phyloP scores from a whole-genome alignment of 148 eudicot species.

The Chenopodium quinoa region DNA sequence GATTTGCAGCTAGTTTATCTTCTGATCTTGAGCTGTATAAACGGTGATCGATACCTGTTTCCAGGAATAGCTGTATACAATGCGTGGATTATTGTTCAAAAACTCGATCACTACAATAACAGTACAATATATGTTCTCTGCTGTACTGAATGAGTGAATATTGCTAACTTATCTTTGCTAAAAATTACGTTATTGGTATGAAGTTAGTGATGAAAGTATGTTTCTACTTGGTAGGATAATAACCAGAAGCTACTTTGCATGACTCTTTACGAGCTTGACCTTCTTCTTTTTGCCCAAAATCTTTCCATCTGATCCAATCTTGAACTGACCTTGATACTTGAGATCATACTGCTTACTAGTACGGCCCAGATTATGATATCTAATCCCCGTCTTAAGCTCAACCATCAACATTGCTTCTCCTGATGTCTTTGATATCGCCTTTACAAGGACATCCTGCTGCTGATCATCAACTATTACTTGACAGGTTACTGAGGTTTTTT shows the following conservation, averaged over 20 bases:
- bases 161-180: background rate
- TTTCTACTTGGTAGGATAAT: background rate
- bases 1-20: background rate
- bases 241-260: background rate
- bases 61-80: background rate
- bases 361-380: background rate
- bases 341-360: background rate
- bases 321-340: background rate
- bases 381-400: background rate
- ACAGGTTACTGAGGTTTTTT: background rate
- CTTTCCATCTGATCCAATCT: conserved; percentile 12
- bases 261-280: background rate
- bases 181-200: too few relatives aligned
- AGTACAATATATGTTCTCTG: too few relatives aligned
- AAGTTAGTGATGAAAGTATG: too few relatives aligned
- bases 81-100: background rate
- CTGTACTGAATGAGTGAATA: background rate
- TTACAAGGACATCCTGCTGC: background rate
- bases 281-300: conserved; percentile 2
- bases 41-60: background rate
- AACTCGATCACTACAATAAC: background rate
- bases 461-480: conserved; percentile 4
- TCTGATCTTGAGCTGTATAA: background rate
- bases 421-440: background rate
- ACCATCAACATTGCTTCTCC: background rate